These are phyloP conservation scores for Fusarium equiseti DNA, from an alignment of 2,329 filamentous ascomycete genomes.

Conservation along the genomic window DNA sequence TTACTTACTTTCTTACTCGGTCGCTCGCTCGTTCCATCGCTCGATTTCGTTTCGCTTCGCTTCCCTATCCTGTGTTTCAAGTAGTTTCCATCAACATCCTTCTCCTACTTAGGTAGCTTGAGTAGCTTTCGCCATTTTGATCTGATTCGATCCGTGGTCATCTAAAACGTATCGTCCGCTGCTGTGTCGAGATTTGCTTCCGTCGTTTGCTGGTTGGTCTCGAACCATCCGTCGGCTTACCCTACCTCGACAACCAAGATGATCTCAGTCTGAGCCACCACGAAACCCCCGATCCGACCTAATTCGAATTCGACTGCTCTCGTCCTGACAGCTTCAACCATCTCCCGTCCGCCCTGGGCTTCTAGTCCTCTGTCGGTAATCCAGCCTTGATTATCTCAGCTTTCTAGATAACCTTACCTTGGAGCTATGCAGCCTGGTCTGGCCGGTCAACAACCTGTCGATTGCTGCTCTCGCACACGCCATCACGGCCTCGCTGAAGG, in stretches of 20 bases:
- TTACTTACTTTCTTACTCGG: slow-evolving; percentile 21
- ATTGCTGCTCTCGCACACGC: slow-evolving; percentile 33
- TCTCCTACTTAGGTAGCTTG: slow-evolving; percentile 12
- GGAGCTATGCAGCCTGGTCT: slow-evolving; percentile 45
- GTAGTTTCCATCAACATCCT: slow-evolving; percentile 25
- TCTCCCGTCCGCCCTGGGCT: slow-evolving; percentile 19
- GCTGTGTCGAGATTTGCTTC: slow-evolving; percentile 29
- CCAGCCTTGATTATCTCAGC: slow-evolving; percentile 20
- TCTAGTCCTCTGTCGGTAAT: slow-evolving; percentile 11
- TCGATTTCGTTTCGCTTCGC: slow-evolving; percentile 27
- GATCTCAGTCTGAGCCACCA: slow-evolving; percentile 40
- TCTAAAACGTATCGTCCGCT: slow-evolving; percentile 17
- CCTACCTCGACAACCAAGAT: slow-evolving; percentile 40
- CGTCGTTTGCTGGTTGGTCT: slow-evolving; percentile 27
- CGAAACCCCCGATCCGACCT: slow-evolving; percentile 25
- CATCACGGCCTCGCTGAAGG: slow-evolving; percentile 29
- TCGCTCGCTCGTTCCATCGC: slow-evolving; percentile 31
- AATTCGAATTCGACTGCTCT: slow-evolving; percentile 19
- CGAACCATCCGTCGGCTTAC: slow-evolving; percentile 22
- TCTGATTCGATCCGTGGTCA: slow-evolving; percentile 17
- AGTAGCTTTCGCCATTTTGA: slow-evolving; percentile 24
- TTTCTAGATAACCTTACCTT: slow-evolving; percentile 19
- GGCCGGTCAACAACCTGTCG: slow-evolving; percentile 38
- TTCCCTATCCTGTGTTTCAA: slow-evolving; percentile 34
- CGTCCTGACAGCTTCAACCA: slow-evolving; percentile 20